Percentiles rank a stretch among this genome's conserved stretches.
Conservation (phyloP, 805 yeast genomes). For the Candida schatavii region DNA sequence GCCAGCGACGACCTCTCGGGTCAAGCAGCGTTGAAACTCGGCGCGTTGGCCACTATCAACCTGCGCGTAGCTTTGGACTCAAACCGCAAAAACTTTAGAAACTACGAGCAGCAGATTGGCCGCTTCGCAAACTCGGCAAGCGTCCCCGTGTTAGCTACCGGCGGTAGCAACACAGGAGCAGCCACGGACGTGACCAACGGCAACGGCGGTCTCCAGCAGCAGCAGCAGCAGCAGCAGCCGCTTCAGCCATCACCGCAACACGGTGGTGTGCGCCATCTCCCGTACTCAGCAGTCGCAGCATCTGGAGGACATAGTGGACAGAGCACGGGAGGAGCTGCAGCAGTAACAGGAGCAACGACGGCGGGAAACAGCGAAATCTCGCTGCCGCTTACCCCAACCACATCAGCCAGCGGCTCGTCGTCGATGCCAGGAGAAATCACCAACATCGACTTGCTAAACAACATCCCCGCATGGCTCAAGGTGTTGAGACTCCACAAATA, state of each 20-base stretch:
- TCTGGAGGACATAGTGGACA: background rate
- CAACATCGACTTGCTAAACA: slow-evolving; percentile 51
- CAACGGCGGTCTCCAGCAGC: slow-evolving; percentile 8
- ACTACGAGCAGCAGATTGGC: slow-evolving; percentile 6
- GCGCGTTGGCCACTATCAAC: slow-evolving; percentile 65
- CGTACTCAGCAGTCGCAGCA: background rate
- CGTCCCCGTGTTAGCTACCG: background rate
- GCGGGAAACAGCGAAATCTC: background rate
- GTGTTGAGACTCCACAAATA: slow-evolving; percentile 89
- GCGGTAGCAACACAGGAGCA: background rate
- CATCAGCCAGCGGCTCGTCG: slow-evolving; percentile 12
- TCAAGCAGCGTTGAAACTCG: slow-evolving; percentile 45
- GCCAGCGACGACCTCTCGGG: slow-evolving; percentile 14
- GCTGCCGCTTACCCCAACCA: slow-evolving; percentile 5
- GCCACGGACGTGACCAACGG: background rate
- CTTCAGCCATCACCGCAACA: slow-evolving; percentile 6
- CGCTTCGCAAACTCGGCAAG: slow-evolving; percentile 1
- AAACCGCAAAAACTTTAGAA: slow-evolving; percentile 25
- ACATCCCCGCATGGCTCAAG: slow-evolving; percentile 92
- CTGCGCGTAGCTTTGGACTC: slow-evolving; percentile 49
- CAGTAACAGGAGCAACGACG: background rate
- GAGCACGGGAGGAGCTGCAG: background rate
- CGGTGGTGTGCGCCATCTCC: slow-evolving; percentile 2
- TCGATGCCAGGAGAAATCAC: slow-evolving; percentile 44
- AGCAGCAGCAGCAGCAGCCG: slow-evolving; percentile 13